phyloP scores from a whole-genome alignment of 139 green algal genomes.

The Coccomyxa sp. region DNA sequence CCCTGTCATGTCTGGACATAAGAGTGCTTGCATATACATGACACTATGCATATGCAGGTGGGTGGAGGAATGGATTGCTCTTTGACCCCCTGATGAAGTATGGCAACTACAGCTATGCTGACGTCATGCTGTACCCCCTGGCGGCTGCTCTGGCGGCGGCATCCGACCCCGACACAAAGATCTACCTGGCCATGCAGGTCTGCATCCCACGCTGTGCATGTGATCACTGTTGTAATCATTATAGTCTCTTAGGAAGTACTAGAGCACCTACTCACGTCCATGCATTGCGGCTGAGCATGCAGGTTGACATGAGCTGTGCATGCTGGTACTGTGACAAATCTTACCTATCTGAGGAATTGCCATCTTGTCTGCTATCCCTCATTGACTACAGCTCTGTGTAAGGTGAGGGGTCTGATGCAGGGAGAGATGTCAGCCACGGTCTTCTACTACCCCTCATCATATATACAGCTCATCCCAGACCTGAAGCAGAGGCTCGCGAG shows the following conservation, averaged over 20 bases:
- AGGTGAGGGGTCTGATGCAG: slow-evolving; percentile 25
- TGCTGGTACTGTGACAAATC: no score
- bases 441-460: slow-evolving; percentile 24
- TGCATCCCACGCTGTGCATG: neutral
- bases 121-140: slow-evolving; percentile 38
- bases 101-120: slow-evolving; percentile 31
- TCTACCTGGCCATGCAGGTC: slow-evolving; percentile 8
- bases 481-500: slow-evolving; percentile 9
- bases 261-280: no score
- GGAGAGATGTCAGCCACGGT: slow-evolving; percentile 51
- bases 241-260: no score
- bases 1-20: no score
- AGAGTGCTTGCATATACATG: no score
- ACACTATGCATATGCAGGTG: slow-evolving; percentile 19
- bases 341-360: no score
- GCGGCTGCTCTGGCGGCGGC: slow-evolving; percentile 20
- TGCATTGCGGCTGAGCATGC: no score
- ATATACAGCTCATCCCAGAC: slow-evolving; percentile 20
- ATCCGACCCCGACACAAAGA: neutral
- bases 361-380: no score
- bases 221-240: neutral
- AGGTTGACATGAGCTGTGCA: no score
- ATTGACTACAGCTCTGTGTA: no score
- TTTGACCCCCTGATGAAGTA: slow-evolving; percentile 37
- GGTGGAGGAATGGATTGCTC: slow-evolving; percentile 46